These are phyloP conservation scores for Dimocarpus longan DNA, from an alignment of 345 rosid species.

Conservation along the genomic window DNA sequence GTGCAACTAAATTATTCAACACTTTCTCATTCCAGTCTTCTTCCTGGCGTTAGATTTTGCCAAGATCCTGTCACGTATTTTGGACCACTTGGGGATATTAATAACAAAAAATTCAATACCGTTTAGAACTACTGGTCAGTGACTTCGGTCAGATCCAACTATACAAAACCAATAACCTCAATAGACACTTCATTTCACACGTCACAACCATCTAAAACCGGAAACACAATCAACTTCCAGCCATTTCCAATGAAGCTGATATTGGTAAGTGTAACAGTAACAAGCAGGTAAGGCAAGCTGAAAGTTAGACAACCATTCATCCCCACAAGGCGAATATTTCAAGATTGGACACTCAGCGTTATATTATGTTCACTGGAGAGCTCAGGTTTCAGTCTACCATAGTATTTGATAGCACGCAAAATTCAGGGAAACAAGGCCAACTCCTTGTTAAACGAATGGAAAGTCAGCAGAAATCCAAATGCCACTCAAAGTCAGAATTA, in stretches of 20 bases:
- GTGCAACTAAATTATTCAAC: not conserved
- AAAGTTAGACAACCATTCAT: no score
- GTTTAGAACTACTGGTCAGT: no score
- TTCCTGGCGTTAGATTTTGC: not conserved
- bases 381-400: not conserved
- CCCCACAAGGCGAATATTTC: no score
- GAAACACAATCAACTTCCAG: not conserved
- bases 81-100: no score
- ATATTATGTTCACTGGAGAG: no score
- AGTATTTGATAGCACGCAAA: not conserved
- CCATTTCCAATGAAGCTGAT: not conserved
- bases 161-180: not conserved
- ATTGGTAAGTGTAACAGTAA: no score
- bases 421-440: not conserved
- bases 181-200: not conserved
- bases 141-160: no score
- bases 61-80: not conserved
- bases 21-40: not conserved
- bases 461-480: not conserved
- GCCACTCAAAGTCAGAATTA: not conserved
- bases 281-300: no score
- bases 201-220: not conserved
- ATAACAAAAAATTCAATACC: no score
- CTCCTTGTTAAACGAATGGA: not conserved
- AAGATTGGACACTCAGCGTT: no score